phyloP scores from a whole-genome alignment of 352 stramenopile genomes.

The Phytophthora chlamydospora region DNA sequence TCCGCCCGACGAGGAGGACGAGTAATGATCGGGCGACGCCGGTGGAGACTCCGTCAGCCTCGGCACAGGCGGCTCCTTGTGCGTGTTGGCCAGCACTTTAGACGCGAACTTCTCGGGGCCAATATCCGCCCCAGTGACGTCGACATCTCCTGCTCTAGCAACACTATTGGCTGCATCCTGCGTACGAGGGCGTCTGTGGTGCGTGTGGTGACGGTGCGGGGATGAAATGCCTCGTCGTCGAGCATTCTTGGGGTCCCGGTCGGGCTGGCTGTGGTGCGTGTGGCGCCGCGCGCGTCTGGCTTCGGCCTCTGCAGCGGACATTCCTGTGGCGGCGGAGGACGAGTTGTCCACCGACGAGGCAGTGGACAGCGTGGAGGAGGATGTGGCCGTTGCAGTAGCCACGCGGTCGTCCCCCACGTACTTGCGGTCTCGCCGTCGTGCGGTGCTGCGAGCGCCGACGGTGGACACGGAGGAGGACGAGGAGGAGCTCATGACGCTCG shows the following conservation, averaged over 20 bases:
- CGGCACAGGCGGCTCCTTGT: neutral
- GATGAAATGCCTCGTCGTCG: constrained; percentile 18
- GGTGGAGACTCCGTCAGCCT: constrained; percentile 19
- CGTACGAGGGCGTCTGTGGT: constrained; percentile 16
- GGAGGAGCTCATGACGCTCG: constrained; percentile 31
- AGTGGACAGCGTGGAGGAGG: constrained; percentile 44
- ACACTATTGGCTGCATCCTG: constrained; percentile 4
- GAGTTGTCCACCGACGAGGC: constrained; percentile 34
- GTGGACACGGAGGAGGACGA: constrained; percentile 28
- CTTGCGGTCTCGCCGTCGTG: constrained; percentile 30
- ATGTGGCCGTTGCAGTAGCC: constrained; percentile 31
- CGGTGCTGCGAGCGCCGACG: constrained; percentile 4
- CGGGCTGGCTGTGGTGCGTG: constrained; percentile 30
- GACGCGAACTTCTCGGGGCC: constrained; percentile 52
- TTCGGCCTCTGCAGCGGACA: constrained; percentile 11
- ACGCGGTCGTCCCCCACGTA: constrained; percentile 31
- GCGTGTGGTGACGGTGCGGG: constrained; percentile 20
- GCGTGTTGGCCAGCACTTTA: constrained; percentile 38
- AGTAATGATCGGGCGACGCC: constrained; percentile 35
- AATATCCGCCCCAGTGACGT: constrained; percentile 25
- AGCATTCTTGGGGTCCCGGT: constrained; percentile 17
- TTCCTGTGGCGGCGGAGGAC: constrained; percentile 15
- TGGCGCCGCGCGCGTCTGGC: constrained; percentile 21
- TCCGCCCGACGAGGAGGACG: constrained; percentile 52
- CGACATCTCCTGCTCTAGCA: constrained; percentile 3